phyloP scores from a whole-genome alignment of 2,329 filamentous ascomycete species.

The Aspergillus pseudotamarii region DNA sequence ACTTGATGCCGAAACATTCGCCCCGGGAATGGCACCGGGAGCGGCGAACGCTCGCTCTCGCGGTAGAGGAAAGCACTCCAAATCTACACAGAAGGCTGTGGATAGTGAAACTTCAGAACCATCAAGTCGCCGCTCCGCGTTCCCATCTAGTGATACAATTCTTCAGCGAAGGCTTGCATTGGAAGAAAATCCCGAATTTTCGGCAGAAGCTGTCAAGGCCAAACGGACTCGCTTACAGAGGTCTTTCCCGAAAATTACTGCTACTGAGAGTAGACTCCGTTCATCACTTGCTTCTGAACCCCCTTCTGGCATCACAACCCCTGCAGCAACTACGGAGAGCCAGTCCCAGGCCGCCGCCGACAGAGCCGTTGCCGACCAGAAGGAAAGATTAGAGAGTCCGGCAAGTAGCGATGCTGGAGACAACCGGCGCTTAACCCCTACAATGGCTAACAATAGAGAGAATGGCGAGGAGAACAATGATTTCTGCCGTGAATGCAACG shows the following conservation, averaged over 20 bases:
- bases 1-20: slow-evolving; percentile 36
- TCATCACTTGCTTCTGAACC: slow-evolving; percentile 23
- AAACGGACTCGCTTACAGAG: slow-evolving; percentile 31
- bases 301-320: slow-evolving; percentile 16
- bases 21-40: slow-evolving; percentile 25
- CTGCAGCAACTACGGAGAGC: slow-evolving; percentile 4
- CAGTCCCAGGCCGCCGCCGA: slow-evolving; percentile 2
- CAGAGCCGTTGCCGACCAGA: slow-evolving; percentile 1
- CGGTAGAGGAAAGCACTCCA: slow-evolving; percentile 27
- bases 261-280: slow-evolving; percentile 29
- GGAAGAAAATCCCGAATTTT: slow-evolving; percentile 33
- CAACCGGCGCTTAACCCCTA: slow-evolving; percentile 26
- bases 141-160: slow-evolving; percentile 26
- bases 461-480: slow-evolving; percentile 73
- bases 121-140: slow-evolving; percentile 17
- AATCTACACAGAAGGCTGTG: slow-evolving; percentile 30
- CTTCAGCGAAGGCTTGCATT: slow-evolving; percentile 31
- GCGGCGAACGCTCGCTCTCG: slow-evolving; percentile 19
- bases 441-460: slow-evolving; percentile 9
- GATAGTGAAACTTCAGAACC: slow-evolving; percentile 18
- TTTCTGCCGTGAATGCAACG: slow-evolving; percentile 82
- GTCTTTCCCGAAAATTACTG: slow-evolving; percentile 24
- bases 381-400: slow-evolving; percentile 20
- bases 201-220: slow-evolving; percentile 26
- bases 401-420: slow-evolving; percentile 29